Conservation (phyloP, 352 stramenopile species). For the Peronosclerospora sorghi region DNA sequence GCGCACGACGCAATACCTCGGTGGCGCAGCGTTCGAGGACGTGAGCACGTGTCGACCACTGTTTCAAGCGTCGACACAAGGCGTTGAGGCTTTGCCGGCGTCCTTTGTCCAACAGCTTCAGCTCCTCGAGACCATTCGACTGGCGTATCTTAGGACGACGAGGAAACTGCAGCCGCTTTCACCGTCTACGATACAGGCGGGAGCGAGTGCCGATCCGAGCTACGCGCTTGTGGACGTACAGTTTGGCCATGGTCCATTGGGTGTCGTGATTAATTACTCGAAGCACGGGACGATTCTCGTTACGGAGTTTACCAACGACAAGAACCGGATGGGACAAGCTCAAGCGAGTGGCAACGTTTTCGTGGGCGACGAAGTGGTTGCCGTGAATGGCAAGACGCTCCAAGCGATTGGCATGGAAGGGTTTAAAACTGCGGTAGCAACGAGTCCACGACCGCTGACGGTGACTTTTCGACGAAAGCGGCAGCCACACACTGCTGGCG, state of each 20-base stretch:
- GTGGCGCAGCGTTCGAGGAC: slow-evolving; percentile 47
- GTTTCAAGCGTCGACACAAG: slow-evolving; percentile 25
- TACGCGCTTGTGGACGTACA: slow-evolving; percentile 48
- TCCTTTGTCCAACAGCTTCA: slow-evolving; percentile 69
- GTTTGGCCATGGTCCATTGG: slow-evolving; percentile 57
- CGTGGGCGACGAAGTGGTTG: slow-evolving; percentile 70
- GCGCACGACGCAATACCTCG: slow-evolving; percentile 46
- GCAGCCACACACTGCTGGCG: not conserved
- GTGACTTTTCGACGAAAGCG: slow-evolving; percentile 54
- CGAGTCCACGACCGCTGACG: slow-evolving; percentile 42
- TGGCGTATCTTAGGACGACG: slow-evolving; percentile 22
- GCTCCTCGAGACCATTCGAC: slow-evolving; percentile 51
- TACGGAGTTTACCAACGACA: slow-evolving; percentile 71
- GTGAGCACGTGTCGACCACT: slow-evolving; percentile 45
- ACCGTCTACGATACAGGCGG: slow-evolving; percentile 7
- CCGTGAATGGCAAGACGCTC: slow-evolving; percentile 55
- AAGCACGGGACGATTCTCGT: slow-evolving; percentile 58
- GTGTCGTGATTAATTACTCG: slow-evolving; percentile 81
- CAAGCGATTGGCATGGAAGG: slow-evolving; percentile 71
- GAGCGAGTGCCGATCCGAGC: slow-evolving; percentile 7
- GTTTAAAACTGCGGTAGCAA: slow-evolving; percentile 60
- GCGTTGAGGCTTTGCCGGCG: slow-evolving; percentile 42
- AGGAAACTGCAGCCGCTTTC: too few relatives aligned
- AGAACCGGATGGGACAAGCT: slow-evolving; percentile 60
- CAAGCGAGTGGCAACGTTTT: slow-evolving; percentile 56